Evolutionary conservation across 179 eudicot genomes (phyloP).

Genomic region (Gypsophila paniculata): DNA sequence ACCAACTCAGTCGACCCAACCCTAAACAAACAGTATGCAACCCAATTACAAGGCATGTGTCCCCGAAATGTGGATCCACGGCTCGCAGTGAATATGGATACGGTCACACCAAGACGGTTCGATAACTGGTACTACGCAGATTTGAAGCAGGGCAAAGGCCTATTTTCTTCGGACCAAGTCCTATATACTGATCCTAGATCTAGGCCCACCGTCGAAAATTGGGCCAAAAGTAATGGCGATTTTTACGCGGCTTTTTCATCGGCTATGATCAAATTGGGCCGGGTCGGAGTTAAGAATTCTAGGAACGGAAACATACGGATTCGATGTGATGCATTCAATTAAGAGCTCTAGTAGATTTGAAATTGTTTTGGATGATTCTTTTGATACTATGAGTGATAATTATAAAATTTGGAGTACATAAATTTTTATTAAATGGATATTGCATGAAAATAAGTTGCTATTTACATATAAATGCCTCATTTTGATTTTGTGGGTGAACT

Average conservation of each 20-base stretch:
- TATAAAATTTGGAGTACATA: too few relatives aligned
- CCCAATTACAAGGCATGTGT: slow-evolving; percentile 54
- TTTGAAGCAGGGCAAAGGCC: slow-evolving; percentile 61
- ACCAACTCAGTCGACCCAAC: slow-evolving; percentile 57
- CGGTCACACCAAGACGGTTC: slow-evolving; percentile 51
- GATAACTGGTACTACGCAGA: slow-evolving; percentile 64
- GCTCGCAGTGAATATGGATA: slow-evolving; percentile 73
- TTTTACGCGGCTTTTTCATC: slow-evolving; percentile 48
- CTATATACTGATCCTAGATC: slow-evolving; percentile 62
- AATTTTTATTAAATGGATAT: too few relatives aligned
- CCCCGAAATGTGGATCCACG: slow-evolving; percentile 71
- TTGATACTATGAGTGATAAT: neutral
- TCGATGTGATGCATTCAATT: slow-evolving; percentile 61
- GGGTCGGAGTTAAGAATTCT: slow-evolving; percentile 71
- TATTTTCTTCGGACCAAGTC: slow-evolving; percentile 75
- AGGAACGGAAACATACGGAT: slow-evolving; percentile 61
- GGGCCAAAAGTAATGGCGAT: slow-evolving; percentile 43
- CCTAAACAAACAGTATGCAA: slow-evolving; percentile 45
- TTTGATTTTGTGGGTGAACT: too few relatives aligned
- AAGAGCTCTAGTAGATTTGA: neutral
- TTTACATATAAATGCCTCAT: too few relatives aligned
- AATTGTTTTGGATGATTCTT: slow-evolving; percentile 6
- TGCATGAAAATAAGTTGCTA: too few relatives aligned
- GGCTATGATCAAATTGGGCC: slow-evolving; percentile 78
- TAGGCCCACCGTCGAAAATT: slow-evolving; percentile 38